Base-by-base conservation (phyloP, 2,329 filamentous ascomycete species). In the Albifimbria verrucaria region DNA sequence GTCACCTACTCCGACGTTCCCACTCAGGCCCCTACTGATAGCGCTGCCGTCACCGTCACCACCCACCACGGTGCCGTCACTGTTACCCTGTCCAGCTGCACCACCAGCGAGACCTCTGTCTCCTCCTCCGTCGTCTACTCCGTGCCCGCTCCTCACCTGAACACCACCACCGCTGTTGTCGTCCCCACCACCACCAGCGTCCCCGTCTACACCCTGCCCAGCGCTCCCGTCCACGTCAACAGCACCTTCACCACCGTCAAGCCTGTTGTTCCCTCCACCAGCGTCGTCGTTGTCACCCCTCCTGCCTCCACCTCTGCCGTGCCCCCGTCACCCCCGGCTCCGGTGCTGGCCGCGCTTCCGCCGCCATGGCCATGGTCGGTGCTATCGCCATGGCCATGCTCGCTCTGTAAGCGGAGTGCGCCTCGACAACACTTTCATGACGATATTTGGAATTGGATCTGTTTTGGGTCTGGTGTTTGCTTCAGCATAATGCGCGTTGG, bases 351-450 rank as follows among this genome's bases (percentile, higher is more conserved):
- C 55, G 69, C 32, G 69, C 65, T n/a, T 70, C 68, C 24, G 71
- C 68, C 59, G 68, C 71, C 36, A 48, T 76, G 49, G 71, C 70
- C 54, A 57, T 73, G 22, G 48, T 75, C 52, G 73, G 65, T 57
- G 73, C 70, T 59, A 60, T 77, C 23, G 69, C 70, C 55, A 65
- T 73, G 55, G 74, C 74, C 55, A 57, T 70, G 56, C 56, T 78
- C 49, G 74, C 72, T 62, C 65, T 78, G 66, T 79, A 73, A 76
- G 63, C n/a, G 32, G 11, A 39, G 32, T 22, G 32, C 28, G 21
- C 39, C 11, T 39, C 22, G n/a, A 47, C 10, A 39, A 6, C 18
- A 6, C 32, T 39, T 6, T 39, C 32, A 39, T 39, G 32, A 39
- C 32, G 32, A 39, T 32, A 12, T 11, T 15, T 9, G n/a, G 46